Conservation (phyloP, 2,329 filamentous ascomycete genomes). For the Colletotrichum sp. region DNA sequence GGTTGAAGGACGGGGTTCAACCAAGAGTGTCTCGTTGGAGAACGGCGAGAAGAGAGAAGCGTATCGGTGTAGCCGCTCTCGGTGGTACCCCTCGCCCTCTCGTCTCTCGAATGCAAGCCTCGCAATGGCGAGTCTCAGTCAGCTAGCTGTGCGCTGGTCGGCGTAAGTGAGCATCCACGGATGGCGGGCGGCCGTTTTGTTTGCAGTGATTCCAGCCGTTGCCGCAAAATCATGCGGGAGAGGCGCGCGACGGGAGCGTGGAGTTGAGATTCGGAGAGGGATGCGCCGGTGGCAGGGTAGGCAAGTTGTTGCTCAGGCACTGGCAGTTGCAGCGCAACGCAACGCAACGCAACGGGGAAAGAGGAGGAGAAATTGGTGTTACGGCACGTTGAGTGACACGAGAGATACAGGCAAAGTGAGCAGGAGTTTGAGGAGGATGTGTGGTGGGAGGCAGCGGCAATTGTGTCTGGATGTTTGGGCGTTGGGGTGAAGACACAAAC, state of each 20-base stretch:
- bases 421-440: constrained; percentile 10
- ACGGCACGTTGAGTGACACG: constrained; percentile 14
- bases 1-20: background rate
- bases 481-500: constrained; percentile 13
- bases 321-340: background rate
- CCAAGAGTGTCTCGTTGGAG: background rate
- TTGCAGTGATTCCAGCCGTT: background rate
- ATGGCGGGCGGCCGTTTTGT: background rate
- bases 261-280: constrained; percentile 11
- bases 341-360: background rate
- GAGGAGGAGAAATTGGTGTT: background rate
- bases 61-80: background rate
- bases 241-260: background rate
- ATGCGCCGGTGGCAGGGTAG: constrained; percentile 5
- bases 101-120: constrained; percentile 3
- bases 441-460: constrained; percentile 3
- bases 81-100: background rate
- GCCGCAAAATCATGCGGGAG: constrained; percentile 4
- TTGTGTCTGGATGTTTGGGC: constrained; percentile 15
- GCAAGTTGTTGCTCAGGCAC: background rate
- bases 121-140: background rate
- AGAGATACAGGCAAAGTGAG: constrained; percentile 3
- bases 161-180: background rate
- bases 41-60: background rate
- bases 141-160: background rate